These are phyloP conservation scores for Hypoxylon sp. DNA, from an alignment of 2,329 filamentous ascomycete species.

Conservation along the genomic window DNA sequence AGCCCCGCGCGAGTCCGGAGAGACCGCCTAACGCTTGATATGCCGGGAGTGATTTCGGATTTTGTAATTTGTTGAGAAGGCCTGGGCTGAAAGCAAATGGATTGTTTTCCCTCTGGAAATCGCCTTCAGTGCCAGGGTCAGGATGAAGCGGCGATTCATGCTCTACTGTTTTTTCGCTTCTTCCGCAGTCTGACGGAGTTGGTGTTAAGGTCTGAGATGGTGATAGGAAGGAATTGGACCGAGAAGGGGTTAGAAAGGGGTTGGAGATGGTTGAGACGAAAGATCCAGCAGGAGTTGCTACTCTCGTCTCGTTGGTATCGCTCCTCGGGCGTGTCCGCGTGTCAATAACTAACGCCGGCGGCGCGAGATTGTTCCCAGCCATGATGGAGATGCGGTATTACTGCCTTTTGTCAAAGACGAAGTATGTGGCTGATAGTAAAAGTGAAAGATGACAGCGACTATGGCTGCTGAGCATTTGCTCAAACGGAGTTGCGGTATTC, in stretches of 20 bases:
- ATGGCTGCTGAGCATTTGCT: conserved; percentile 6
- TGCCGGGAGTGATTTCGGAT: conserved; percentile 75
- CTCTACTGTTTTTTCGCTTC: conserved; percentile 41
- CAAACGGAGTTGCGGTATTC: not conserved
- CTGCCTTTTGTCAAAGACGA: not conserved
- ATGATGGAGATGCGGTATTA: conserved; percentile 25
- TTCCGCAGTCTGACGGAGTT: conserved; percentile 43
- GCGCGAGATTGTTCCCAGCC: conserved; percentile 41
- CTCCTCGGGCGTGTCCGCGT: conserved; percentile 40
- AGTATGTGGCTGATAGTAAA: not conserved
- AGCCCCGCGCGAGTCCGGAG: conserved; percentile 71
- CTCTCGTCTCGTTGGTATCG: conserved; percentile 42
- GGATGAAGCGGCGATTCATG: conserved; percentile 65
- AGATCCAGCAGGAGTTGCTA: conserved; percentile 41
- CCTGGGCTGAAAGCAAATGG: conserved; percentile 78
- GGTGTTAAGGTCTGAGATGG: conserved; percentile 41
- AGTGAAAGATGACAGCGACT: not conserved
- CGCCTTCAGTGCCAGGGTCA: conserved; percentile 73
- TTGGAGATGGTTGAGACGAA: conserved; percentile 46
- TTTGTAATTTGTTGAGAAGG: conserved; percentile 76
- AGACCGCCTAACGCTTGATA: conserved; percentile 77
- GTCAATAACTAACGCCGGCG: conserved; percentile 41
- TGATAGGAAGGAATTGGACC: conserved; percentile 45
- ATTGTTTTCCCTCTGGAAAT: conserved; percentile 74
- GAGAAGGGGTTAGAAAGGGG: conserved; percentile 44